Base-by-base conservation (phyloP, 2,329 filamentous ascomycete species). In the Aspergillus fischeri region DNA sequence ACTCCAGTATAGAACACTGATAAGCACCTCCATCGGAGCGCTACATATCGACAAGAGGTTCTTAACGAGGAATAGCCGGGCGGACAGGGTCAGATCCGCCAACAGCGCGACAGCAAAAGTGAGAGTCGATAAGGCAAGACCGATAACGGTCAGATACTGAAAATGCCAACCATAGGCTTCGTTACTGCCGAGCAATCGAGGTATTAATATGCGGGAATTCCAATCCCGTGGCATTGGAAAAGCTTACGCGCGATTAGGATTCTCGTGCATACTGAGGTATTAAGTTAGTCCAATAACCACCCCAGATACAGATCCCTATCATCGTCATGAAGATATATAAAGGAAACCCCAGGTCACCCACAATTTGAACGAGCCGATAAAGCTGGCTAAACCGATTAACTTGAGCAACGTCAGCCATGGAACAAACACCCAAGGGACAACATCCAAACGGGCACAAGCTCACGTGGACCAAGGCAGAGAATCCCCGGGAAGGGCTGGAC, bases 151-250 rank as follows among this genome's bases (percentile, higher is more conserved):
- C 24, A 87, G 75, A 66, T 84, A 86, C 73, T 86, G 84, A 59
- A 87, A 80, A 67, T 87, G 84, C 83, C 84, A 86, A 63, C 85
- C 85, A 70, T 84, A 86, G 38, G 82, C 81, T 14, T 83, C 75
- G 62, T 83, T 85, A 45, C 79, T 83, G 57, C 25, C 7, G 17
- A 49, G 28, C 7, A 35, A 52, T 59, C 28, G 60, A 51, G 54
- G n/a, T 54, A 60, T 58, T 45, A 63, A 52, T 57, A 32, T 53
- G 49, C 21, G 24, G 21, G 25, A 25, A 35, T 27, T 35, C 21
- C 24, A 11, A 27, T 10, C 28, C 38, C 32, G 29, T 47, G 42
- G 20, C 21, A 28, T 27, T 38, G 51, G 32, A 17, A 52, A 41
- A n/a, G 61, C 73, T 67, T 65, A 77, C 75, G 74, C 75, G 52